phyloP scores from a whole-genome alignment of 2,329 filamentous ascomycete genomes.

The Neoarthrinium moseri region DNA sequence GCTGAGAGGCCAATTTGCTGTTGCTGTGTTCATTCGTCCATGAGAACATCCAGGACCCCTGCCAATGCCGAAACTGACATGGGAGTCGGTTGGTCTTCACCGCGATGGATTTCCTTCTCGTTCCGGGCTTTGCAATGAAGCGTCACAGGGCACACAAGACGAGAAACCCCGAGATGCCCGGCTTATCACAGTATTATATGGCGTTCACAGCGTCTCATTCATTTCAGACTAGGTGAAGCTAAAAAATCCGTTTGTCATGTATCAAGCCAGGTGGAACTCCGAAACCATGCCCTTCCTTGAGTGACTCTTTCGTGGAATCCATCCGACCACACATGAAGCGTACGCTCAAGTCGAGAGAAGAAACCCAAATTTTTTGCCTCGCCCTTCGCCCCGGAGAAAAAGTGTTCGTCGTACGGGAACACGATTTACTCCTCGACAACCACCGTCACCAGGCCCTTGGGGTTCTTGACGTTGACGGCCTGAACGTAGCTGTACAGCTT shows the following conservation, averaged over 20 bases:
- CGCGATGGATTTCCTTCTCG: too few species aligned
- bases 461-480: slow-evolving; percentile 99
- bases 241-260: slow-evolving; percentile 13
- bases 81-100: too few species aligned
- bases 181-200: too few species aligned
- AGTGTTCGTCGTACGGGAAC: slow-evolving; percentile 7
- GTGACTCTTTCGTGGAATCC: slow-evolving; percentile 3
- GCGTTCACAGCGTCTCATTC: slow-evolving; percentile 10
- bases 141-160: too few species aligned
- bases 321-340: slow-evolving; percentile 7
- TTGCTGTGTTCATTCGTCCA: too few species aligned
- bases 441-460: slow-evolving; percentile 93
- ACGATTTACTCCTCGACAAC: slow-evolving; percentile 73
- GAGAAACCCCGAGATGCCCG: too few species aligned
- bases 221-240: slow-evolving; percentile 13
- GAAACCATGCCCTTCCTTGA: slow-evolving; percentile 14
- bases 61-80: too few species aligned
- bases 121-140: too few species aligned
- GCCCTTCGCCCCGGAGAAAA: slow-evolving; percentile 14
- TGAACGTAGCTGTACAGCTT: slow-evolving; percentile 99
- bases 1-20: too few species aligned
- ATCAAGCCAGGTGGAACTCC: slow-evolving; percentile 15
- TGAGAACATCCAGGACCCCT: too few species aligned
- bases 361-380: slow-evolving; percentile 22
- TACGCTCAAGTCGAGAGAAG: slow-evolving; percentile 6